Conservation (phyloP, 1,284 basidiomycete genomes). For the Apiotrichum sp. region DNA sequence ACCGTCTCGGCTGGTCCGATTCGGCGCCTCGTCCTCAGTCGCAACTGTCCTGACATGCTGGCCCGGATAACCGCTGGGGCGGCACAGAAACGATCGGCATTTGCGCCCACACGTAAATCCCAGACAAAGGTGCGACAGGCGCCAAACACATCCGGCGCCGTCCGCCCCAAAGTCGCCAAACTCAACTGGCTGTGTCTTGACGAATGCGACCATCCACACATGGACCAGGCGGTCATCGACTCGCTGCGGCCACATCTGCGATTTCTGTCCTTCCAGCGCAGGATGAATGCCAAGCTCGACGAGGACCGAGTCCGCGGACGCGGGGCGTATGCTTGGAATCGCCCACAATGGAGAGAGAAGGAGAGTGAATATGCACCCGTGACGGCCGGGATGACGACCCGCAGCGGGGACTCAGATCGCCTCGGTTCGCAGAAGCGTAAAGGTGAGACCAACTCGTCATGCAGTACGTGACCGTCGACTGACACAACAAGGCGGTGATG, state of each 20-base stretch:
- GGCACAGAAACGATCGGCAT: not conserved
- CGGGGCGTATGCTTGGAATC: too few species aligned
- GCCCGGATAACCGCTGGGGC: not conserved
- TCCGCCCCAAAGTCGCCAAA: not conserved
- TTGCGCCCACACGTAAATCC: not conserved
- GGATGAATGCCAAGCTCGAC: too few species aligned
- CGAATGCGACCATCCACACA: slow-evolving; percentile 27
- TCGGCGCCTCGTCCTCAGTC: slow-evolving; percentile 17
- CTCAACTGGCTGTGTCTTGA: slow-evolving; percentile 36
- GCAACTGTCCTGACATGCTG: slow-evolving; percentile 1
- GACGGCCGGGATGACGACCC: too few species aligned
- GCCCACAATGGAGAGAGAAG: too few species aligned
- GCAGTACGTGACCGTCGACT: too few species aligned
- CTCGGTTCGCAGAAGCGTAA: too few species aligned
- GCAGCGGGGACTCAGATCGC: too few species aligned
- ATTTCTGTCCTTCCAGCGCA: slow-evolving; percentile 14
- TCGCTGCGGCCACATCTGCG: slow-evolving; percentile 19
- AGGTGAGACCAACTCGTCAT: too few species aligned
- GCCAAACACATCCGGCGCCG: not conserved
- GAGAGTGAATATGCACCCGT: too few species aligned
- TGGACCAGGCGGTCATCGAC: slow-evolving; percentile 13
- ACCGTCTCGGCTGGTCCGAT: slow-evolving; percentile 21
- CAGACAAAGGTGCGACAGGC: not conserved
- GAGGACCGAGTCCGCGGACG: too few species aligned
- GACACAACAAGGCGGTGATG: too few species aligned